Percentiles rank a stretch among this genome's conserved stretches.
Conservation (phyloP, 495 filamentous ascomycete genomes). For the Darksidea phi region DNA sequence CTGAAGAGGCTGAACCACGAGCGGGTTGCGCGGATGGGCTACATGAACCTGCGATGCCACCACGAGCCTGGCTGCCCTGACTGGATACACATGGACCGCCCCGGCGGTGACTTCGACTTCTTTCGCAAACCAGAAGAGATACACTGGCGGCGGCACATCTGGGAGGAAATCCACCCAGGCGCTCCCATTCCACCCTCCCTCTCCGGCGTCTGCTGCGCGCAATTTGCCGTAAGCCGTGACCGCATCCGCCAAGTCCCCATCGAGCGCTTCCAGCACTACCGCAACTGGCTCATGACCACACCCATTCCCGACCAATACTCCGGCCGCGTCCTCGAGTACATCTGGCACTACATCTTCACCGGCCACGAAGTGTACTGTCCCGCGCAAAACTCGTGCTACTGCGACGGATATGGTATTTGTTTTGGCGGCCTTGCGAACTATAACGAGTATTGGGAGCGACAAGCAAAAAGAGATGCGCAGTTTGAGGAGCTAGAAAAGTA, state of each 20-base stretch:
- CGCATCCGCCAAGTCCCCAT: constrained; percentile 52
- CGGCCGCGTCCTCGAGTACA: constrained; percentile 68
- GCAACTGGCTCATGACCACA: constrained; percentile 64
- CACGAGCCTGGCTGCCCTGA: constrained; percentile 63
- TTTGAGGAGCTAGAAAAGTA: constrained; percentile 25
- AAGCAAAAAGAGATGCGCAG: constrained; percentile 26
- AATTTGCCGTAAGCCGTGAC: constrained; percentile 51
- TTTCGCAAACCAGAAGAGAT: constrained; percentile 36
- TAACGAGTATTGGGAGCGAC: constrained; percentile 42
- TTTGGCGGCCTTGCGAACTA: constrained; percentile 60
- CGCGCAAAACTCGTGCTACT: constrained; percentile 64
- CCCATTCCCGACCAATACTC: constrained; percentile 60
- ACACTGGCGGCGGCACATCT: constrained; percentile 29
- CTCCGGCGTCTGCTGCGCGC: constrained; percentile 53
- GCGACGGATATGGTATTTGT: constrained; percentile 68
- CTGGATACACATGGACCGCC: constrained; percentile 52
- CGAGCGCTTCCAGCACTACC: constrained; percentile 60
- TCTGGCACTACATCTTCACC: constrained; percentile 66
- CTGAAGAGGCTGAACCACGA: constrained; percentile 54
- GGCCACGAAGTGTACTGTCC: constrained; percentile 56
- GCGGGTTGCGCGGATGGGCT: constrained; percentile 57
- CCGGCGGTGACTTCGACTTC: constrained; percentile 33
- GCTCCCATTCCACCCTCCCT: constrained; percentile 32
- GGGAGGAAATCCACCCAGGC: constrained; percentile 37
- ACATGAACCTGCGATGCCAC: constrained; percentile 65